Percentiles rank a stretch among this genome's conserved stretches.
Evolutionary conservation across 2,329 filamentous ascomycete species (phyloP).

Genomic region (Cordyceps farinosa): DNA sequence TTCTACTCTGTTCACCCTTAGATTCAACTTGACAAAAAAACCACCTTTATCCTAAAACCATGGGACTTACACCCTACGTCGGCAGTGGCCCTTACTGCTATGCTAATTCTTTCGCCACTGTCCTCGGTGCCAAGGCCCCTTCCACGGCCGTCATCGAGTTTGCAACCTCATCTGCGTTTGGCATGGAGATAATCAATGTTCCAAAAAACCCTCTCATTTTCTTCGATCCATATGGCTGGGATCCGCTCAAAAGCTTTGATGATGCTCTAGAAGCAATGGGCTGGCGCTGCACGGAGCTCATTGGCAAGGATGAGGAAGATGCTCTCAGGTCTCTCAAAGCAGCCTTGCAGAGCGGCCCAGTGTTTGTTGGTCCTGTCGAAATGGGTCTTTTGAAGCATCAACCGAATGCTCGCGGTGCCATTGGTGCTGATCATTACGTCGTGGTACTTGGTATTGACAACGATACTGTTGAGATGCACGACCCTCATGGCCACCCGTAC

Average conservation of each 20-base stretch:
- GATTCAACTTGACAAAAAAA: too few relatives aligned
- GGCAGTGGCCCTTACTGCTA: slow-evolving; percentile 24
- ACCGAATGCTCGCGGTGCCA: slow-evolving; percentile 18
- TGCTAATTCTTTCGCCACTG: slow-evolving; percentile 22
- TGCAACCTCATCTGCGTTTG: slow-evolving; percentile 22
- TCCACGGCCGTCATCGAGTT: slow-evolving; percentile 22
- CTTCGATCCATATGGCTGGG: slow-evolving; percentile 23
- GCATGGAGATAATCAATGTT: slow-evolving; percentile 22
- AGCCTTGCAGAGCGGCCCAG: slow-evolving; percentile 19
- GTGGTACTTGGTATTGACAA: slow-evolving; percentile 18
- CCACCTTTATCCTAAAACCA: neutral
- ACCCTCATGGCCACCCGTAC: slow-evolving; percentile 21
- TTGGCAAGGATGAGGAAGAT: slow-evolving; percentile 19
- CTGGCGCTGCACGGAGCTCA: slow-evolving; percentile 18
- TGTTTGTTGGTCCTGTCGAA: slow-evolving; percentile 22
- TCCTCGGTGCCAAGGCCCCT: slow-evolving; percentile 19
- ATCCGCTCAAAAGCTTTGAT: slow-evolving; percentile 19
- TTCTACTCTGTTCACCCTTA: too few relatives aligned
- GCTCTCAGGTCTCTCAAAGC: slow-evolving; percentile 17
- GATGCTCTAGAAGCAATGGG: slow-evolving; percentile 19
- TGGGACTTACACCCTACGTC: slow-evolving; percentile 19
- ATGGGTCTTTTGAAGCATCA: slow-evolving; percentile 22
- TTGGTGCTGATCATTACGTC: slow-evolving; percentile 23
- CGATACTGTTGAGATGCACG: slow-evolving; percentile 18
- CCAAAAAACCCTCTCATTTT: slow-evolving; percentile 17